Evolutionary conservation across 495 filamentous ascomycete species (phyloP), one percentile per base, ranked within the genome.

Genomic region (Staphylotrichum tortipilum): DNA sequence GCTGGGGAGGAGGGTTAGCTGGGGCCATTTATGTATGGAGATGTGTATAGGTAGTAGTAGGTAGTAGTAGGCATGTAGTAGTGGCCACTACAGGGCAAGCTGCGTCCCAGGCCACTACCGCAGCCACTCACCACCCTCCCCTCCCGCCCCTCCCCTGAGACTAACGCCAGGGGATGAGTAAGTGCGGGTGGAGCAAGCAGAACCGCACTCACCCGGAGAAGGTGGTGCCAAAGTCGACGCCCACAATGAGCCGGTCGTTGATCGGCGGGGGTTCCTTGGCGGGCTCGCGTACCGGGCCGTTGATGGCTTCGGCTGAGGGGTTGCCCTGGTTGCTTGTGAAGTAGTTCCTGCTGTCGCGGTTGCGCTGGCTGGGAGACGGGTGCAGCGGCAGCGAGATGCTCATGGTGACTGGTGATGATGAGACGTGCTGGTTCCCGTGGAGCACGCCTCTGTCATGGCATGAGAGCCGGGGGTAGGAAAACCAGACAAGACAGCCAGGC

Each of bases 171-270:
- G 14, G 26, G 6, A 10, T 28, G 26, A 28, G 29, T n/a, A 48
- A 44, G 26, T 5, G 26, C n/a, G 10, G 10, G 40, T 33, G 24
- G 21, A 15, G 42, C 28, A 23, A 33, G n/a, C n/a, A n/a, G n/a
- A n/a, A n/a, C n/a, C n/a, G n/a, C n/a, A n/a, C 75, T 71, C 59
- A 82, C 80, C 80, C 80, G 9, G 79, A 83, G 58, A 82, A 84
- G 18, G 81, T 84, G n/a, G 80, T 84, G 7, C 81, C 81, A 63
- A 84, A 85, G 61, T 85, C 81, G 7, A 84, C 71, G 34, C 81
- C 81, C 38, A 85, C 78, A 49, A 85, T 79, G 14, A 84, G 67
- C 19, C 78, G 71, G 53, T 80, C 76, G 53, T 67, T 75, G 39
- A 71, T 55, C 1, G 64, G 58, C 8, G 68, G 52, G 35, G 68